A percentile compares a stretch with the other conserved stretches of the same genome.
These are phyloP conservation scores for Berkeleyomyces basicola DNA, from an alignment of 2,329 filamentous ascomycete genomes.

Conservation along the genomic window DNA sequence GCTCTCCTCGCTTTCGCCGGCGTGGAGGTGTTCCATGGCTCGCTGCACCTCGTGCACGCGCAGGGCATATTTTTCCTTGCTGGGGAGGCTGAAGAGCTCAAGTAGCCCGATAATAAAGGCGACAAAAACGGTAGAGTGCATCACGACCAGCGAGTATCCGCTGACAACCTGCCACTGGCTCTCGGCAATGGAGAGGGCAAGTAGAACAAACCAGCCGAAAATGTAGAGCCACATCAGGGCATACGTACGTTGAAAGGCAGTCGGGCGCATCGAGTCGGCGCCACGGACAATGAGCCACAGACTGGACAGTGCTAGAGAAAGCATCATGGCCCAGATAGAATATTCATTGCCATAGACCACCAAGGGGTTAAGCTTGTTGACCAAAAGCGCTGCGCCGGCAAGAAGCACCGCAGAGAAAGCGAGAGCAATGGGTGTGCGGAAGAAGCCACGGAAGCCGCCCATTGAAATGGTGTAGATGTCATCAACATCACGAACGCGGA, in stretches of 20 bases:
- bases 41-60: constrained; percentile 32
- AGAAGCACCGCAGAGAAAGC: constrained; percentile 49
- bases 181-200: constrained; percentile 58
- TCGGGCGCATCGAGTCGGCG: constrained; percentile 65
- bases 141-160: constrained; percentile 68
- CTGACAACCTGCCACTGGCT: constrained; percentile 55
- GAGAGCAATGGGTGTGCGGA: constrained; percentile 66
- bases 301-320: constrained; percentile 61
- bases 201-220: constrained; percentile 54
- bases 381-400: constrained; percentile 54
- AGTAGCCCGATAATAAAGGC: constrained; percentile 59
- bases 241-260: constrained; percentile 71
- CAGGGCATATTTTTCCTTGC: constrained; percentile 51
- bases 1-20: constrained; percentile 8
- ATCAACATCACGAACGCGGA: constrained; percentile 40
- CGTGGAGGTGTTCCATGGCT: constrained; percentile 3
- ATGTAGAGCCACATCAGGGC: constrained; percentile 70
- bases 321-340: constrained; percentile 60
- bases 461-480: constrained; percentile 45
- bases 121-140: constrained; percentile 58
- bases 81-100: constrained; percentile 63
- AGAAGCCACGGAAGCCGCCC: constrained; percentile 66
- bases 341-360: constrained; percentile 86
- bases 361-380: constrained; percentile 72
- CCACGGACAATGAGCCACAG: constrained; percentile 73